phyloP scores from a whole-genome alignment of 2,329 filamentous ascomycete species.

The Nothopassalora personata region DNA sequence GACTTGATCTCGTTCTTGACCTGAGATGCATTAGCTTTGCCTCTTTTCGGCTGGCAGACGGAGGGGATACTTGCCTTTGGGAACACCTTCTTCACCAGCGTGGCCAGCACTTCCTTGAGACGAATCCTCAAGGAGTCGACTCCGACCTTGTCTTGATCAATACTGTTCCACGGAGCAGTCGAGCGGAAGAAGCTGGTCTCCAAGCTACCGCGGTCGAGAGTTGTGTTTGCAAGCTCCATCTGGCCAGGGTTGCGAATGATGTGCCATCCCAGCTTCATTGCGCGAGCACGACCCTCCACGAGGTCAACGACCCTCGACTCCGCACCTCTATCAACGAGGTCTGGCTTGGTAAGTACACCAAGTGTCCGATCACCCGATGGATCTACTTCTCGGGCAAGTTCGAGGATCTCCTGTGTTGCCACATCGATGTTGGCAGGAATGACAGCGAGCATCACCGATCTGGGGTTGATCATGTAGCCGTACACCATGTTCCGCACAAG shows the following conservation, averaged over 20 bases:
- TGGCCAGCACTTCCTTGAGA: constrained; percentile 40
- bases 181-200: constrained; percentile 36
- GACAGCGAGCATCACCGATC: constrained; percentile 42
- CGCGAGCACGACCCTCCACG: constrained; percentile 22
- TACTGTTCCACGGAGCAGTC: constrained; percentile 33
- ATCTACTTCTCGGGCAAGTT: constrained; percentile 36
- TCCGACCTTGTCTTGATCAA: constrained; percentile 38
- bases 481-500: constrained; percentile 38
- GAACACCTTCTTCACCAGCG: constrained; percentile 43
- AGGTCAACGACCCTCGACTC: constrained; percentile 25
- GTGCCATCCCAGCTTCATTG: constrained; percentile 32
- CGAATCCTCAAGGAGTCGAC: constrained; percentile 37
- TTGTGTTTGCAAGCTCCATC: constrained; percentile 18
- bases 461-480: constrained; percentile 37
- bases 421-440: constrained; percentile 43
- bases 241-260: constrained; percentile 32
- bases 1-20: constrained; percentile 34
- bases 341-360: constrained; percentile 37
- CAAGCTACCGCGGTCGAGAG: constrained; percentile 10
- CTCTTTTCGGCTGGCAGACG: not conserved
- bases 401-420: constrained; percentile 44
- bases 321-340: constrained; percentile 29
- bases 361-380: constrained; percentile 30
- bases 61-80: constrained; percentile 33
- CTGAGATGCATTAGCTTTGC: not conserved